Evolutionary conservation across 2,329 filamentous ascomycete species (phyloP), one percentile per base, ranked within the genome.

Genomic region (Blastomyces emzantsi): DNA sequence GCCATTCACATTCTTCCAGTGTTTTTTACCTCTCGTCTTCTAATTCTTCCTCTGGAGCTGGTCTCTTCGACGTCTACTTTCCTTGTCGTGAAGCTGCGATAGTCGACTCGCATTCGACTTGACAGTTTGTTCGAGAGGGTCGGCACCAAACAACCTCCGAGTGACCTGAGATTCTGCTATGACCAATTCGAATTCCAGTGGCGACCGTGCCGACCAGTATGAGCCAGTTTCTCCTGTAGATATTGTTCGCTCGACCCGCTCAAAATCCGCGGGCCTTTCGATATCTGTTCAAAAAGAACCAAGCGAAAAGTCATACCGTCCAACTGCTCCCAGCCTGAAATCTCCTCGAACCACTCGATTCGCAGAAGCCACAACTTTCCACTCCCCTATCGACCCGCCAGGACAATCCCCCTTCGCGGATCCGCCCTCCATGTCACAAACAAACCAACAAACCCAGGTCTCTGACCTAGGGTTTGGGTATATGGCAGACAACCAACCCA

Each of bases 391-490:
- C 68, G 83, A 82, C 65, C 76, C 77, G 33, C 73, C 76, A 52
- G 70, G 69, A 49, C 70, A 71, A 61, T 79, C 79, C n/a, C 81
- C 82, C 6, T 84, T 85, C 70, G 75, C 77, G 66, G 80, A 85
- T 64, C 81, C 81, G 61, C 73, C 78, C 15, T 69, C 62, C n/a
- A 73, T 70, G 64, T 69, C 80, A 66, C 77, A 82, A 73, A 79
- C 78, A 70, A 78, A 78, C 66, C 78, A 80, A 36, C 79, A 81
- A 72, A 75, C 87, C 62, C 88, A 91, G 73, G 89, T 92, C 41
- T 90, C 87, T 64, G 92, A 96, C 78, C 85, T 96, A 68, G 92
- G 92, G 68, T 97, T 97, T 76, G 92, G 92, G 74, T 97, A 96
- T 79, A 89, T 97, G 73, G 82, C 80, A 67, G 75, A 85, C 70